Base-by-base conservation (phyloP, 2,329 filamentous ascomycete genomes). In the Capronia coronata region DNA sequence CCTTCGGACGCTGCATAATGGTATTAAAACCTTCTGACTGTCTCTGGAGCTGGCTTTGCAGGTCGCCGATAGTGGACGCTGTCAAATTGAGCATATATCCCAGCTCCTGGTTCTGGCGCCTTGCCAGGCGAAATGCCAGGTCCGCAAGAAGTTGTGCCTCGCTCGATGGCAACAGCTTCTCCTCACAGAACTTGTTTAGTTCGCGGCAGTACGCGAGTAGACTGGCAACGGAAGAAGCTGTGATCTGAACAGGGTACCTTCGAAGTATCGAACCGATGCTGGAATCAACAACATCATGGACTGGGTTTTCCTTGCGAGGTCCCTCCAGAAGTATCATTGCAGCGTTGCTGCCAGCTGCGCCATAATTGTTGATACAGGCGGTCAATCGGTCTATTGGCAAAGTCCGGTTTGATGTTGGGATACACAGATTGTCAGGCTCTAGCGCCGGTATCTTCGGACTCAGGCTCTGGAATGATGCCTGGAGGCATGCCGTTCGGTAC, bases 291-390 rank as follows among this genome's bases (percentile, higher is more conserved):
- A 16, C 22, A 6, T 16, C 10, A 18, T 10, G 9, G 3, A 11
- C 16, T n/a, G 40, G n/a, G 19, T 21, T 40, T 4, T 10, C 13
- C 3, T 11, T 27, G n/a, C 18, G 19, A 2, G 53, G 58, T 9
- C 71, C 69, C 52, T 69, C 65, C 0, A 72, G 11, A 2, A 70
- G 23, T 27, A 27, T 9, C 23, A 71, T 2, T 35, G 76, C 75
- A 0, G 81, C 81, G 64, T 86, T 86, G 8, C 83, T 83, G 46
- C 83, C 83, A 21, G 83, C 80, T 1, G 84, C 84, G 55, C 77
- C 77, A 61, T 86, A 87, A 64, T 84, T 86, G 68, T 87, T 87
- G 55, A 84, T 27, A 10, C 23, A 27, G 23, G 23, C 23, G 64
- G 14, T 70, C 65, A 46, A 32, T 11, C 1, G 71, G 67, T 6